Evolutionary conservation across 2,329 filamentous ascomycete species (phyloP), one percentile per base, ranked within the genome.

Genomic region (Alternaria infectoria): DNA sequence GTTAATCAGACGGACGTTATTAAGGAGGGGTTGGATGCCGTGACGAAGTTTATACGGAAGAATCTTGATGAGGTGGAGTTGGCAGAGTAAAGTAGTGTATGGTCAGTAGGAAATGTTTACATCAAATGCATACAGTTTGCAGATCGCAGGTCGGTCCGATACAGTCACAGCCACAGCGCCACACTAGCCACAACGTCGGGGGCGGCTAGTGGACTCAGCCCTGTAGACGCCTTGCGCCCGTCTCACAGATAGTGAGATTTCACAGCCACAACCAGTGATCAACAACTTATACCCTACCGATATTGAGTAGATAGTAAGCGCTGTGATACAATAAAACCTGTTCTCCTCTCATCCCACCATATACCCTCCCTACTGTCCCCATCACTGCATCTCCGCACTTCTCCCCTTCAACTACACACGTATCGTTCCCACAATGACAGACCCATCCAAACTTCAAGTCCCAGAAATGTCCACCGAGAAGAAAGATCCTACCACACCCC

Each of bases 1-100:
- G 91, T 90, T 1, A 90, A 88, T 72, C 85, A 90, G 69, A 93
- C 91, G 1, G 84, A 88, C 13, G 85, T 92, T n/a, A 73, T 96
- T 56, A 83, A 87, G 71, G 85, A 89, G 66, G 93, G 87, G 0
- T 74, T 96, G 72, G 84, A 87, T 68, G 83, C 83, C 60, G 72
- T 86, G 65, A 81, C 80, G 30, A 77, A 83, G 59, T 89, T 88
- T 67, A 83, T 89, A 80, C 82, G 84, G 68, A 86, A 86, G 70
- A 83, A 84, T 45, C 85, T 84, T 69, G 86, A 88, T 63, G 83
- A 85, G 69, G 74, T 89, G 5, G 80, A 81, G 17, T 52, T 82
- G 23, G 77, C 76, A 51, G 32, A 17, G 13, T 51, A 57, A 23
- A 55, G n/a, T 26, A 26, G 23, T 13, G 25, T 26, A 26, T 25